Conservation (phyloP, 495 filamentous ascomycete species). For the Cetradonia linearis region DNA sequence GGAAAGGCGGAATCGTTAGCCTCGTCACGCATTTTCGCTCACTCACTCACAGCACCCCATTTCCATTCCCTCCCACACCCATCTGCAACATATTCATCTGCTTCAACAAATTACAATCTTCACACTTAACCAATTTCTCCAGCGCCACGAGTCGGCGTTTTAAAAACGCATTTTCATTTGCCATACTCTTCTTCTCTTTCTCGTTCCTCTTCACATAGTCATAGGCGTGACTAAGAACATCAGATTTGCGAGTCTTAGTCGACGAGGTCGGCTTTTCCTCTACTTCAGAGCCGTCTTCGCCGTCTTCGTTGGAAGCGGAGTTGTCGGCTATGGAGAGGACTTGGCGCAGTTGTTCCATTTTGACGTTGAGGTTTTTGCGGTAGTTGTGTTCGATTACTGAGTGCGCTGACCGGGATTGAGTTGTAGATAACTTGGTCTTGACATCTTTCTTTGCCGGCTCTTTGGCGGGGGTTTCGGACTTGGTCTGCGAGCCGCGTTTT, state of each 20-base stretch:
- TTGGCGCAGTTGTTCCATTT: slow-evolving; percentile 7
- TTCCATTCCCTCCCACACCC: no score
- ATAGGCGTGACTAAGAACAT: neutral
- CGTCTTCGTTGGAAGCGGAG: no score
- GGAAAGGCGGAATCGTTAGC: no score
- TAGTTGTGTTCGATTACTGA: neutral
- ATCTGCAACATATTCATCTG: neutral
- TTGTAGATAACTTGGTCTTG: neutral
- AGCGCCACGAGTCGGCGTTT: neutral
- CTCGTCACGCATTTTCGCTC: no score
- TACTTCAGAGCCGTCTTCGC: neutral
- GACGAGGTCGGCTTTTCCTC: neutral
- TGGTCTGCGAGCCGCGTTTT: neutral
- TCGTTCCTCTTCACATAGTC: neutral
- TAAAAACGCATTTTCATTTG: neutral
- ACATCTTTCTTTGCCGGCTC: neutral
- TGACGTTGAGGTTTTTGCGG: neutral
- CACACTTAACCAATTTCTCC: neutral
- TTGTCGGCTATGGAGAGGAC: slow-evolving; percentile 35
- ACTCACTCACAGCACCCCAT: no score
- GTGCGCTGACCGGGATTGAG: neutral
- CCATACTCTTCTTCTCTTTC: neutral
- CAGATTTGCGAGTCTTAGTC: neutral
- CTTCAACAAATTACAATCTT: neutral
- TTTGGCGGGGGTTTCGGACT: neutral